A percentile compares a stretch with the other conserved stretches of the same genome.
Evolutionary conservation across 352 stramenopile species (phyloP).

Genomic region (Pythium vanterpoolii): DNA sequence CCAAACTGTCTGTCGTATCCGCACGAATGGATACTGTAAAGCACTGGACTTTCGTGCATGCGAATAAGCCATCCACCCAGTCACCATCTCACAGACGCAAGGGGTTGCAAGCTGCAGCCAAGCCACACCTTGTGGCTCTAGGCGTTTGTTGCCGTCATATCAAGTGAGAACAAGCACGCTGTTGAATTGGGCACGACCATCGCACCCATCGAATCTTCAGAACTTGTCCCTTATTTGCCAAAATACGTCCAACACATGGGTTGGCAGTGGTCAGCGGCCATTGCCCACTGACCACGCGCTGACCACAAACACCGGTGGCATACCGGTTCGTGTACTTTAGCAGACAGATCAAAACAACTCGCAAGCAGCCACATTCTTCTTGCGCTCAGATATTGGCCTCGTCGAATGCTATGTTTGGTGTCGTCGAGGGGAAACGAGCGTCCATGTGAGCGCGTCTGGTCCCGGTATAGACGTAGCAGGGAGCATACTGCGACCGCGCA

Average conservation of each 20-base stretch:
- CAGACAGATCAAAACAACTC: not conserved
- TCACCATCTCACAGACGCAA: not conserved
- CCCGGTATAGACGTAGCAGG: not conserved
- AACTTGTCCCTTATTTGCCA: not conserved
- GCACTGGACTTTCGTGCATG: too few relatives aligned
- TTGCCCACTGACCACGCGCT: too few relatives aligned
- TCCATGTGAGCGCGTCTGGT: too few relatives aligned
- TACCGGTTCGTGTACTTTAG: not conserved
- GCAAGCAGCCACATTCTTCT: not conserved
- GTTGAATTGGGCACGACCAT: constrained; percentile 2
- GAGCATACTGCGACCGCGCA: not conserved
- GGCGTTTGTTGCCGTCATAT: not conserved
- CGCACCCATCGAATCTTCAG: constrained; percentile 3
- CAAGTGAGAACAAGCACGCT: not conserved
- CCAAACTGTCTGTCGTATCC: too few relatives aligned
- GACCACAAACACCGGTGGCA: not conserved
- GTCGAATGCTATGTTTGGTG: not conserved
- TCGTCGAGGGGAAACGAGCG: too few relatives aligned
- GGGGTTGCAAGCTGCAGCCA: not conserved
- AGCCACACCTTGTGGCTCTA: not conserved
- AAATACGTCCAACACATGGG: not conserved
- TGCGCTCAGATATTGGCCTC: too few relatives aligned
- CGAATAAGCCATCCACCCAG: not conserved
- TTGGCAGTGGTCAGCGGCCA: too few relatives aligned
- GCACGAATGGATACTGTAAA: not conserved